Evolutionary conservation across 2,329 filamentous ascomycete genomes (phyloP), one percentile per base, ranked within the genome.

Genomic region (Nothophaeocryptopus gaeumannii): DNA sequence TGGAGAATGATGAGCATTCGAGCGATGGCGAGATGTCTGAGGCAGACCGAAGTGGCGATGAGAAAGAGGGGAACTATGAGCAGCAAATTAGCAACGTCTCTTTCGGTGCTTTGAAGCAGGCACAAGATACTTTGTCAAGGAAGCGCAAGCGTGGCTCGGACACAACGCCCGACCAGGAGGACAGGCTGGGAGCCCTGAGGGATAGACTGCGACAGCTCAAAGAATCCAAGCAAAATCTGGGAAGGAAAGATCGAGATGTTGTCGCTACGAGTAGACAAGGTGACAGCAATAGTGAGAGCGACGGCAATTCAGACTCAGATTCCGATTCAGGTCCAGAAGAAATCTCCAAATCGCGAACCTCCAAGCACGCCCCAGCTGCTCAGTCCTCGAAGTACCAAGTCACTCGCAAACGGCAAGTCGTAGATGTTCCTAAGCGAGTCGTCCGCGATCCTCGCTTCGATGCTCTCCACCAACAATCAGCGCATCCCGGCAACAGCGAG

Each of bases 401-500:
- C 16, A 85, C 86, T 2, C 86, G 93, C 48, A 85, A 81, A 63
- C 87, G 92, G 44, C 83, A 85, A 49, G 84, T 93, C 13, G 75
- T 95, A 45, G 77, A 64, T 26, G 62, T 64, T 15, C 77, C 79
- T 50, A 88, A 87, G 65, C 73, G 78, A 1, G 69, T 75, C 36
- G 60, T 77, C 14, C 85, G 92, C 47, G 93, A 99, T 70, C 93
- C 93, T 13, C 86, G 93, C 43, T 99, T 99, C 73, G 89, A 93
- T 55, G 79, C 84, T 0, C 67, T 84, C 10, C 69, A 77, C 34
- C 77, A 82, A 50, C 71, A 68, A 12, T 68, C 75, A 12, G 62
- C 66, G 15, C 48, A 58, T 34, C 50, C 59, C 8, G 59, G 58
- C 33, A 80, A 79, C 56, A 70, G 84, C 31, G 80, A 79, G 52